Evolutionary conservation across 2,329 filamentous ascomycete genomes (phyloP).

Genomic region (Claviceps spartinae): DNA sequence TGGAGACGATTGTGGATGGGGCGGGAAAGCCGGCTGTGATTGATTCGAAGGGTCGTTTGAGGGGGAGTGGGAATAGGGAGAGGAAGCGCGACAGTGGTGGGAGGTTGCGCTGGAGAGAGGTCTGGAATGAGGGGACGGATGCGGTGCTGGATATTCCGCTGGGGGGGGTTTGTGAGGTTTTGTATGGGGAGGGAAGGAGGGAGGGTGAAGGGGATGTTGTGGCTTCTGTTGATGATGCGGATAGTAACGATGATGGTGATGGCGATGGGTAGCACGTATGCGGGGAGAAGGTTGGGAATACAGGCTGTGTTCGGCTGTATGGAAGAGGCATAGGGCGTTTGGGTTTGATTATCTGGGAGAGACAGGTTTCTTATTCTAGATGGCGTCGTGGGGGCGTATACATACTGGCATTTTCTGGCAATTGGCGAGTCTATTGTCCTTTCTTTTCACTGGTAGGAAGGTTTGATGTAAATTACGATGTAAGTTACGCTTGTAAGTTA

Average conservation of each 20-base stretch:
- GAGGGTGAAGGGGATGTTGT: constrained; percentile 8
- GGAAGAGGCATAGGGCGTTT: too few species aligned
- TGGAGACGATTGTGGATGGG: constrained; percentile 87
- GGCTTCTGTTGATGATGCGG: constrained; percentile 1
- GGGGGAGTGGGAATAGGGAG: constrained; percentile 23
- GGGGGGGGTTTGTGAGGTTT: constrained; percentile 84
- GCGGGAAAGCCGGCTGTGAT: constrained; percentile 75
- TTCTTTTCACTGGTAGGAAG: too few species aligned
- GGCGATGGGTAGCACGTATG: background rate
- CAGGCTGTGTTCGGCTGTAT: too few species aligned
- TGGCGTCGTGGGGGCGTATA: too few species aligned
- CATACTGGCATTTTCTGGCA: too few species aligned
- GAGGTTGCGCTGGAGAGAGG: constrained; percentile 54
- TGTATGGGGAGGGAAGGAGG: constrained; percentile 56
- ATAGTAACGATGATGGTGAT: background rate
- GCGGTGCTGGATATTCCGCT: constrained; percentile 95
- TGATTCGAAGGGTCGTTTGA: constrained; percentile 50
- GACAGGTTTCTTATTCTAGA: too few species aligned
- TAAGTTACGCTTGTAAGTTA: too few species aligned
- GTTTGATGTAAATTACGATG: too few species aligned
- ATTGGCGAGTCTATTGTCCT: too few species aligned
- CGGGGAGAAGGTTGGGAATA: too few species aligned
- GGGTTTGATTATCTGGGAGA: too few species aligned
- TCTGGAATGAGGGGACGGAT: constrained; percentile 91
- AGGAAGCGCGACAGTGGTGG: constrained; percentile 23